These are phyloP conservation scores for Stellera chamaejasme DNA, from an alignment of 345 rosid species.

Conservation along the genomic window DNA sequence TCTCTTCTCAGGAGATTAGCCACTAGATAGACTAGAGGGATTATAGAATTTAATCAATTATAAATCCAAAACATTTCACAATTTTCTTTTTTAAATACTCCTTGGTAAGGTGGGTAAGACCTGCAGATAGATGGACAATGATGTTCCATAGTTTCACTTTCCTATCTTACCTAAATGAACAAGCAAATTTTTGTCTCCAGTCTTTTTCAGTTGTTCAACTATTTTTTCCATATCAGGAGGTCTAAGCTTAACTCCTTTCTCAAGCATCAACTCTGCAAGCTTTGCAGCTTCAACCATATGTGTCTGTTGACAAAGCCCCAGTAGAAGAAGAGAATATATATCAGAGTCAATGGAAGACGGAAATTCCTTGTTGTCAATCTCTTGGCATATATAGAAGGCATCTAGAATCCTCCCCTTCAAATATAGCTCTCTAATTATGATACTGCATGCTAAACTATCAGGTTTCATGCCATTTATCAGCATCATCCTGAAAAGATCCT, in stretches of 20 bases:
- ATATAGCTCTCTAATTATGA: slow-evolving; percentile 60
- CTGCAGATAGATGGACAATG: no score
- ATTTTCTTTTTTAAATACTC: no score
- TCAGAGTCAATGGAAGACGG: slow-evolving; percentile 51
- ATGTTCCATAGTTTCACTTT: slow-evolving; percentile 6
- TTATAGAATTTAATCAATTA: no score
- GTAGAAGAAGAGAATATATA: slow-evolving; percentile 43
- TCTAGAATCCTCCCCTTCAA: slow-evolving; percentile 38
- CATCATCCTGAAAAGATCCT: slow-evolving; percentile 42
- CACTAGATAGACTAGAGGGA: no score
- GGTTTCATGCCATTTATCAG: slow-evolving; percentile 44
- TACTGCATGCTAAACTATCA: slow-evolving; percentile 59
- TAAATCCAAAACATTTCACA: no score
- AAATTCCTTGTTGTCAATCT: slow-evolving; percentile 42
- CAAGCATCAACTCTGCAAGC: slow-evolving; percentile 46
- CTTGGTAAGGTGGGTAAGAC: no score
- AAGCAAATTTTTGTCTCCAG: slow-evolving; percentile 36
- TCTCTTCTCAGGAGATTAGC: no score
- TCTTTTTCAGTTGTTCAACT: slow-evolving; percentile 27
- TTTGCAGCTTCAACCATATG: slow-evolving; percentile 49
- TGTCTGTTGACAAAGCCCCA: slow-evolving; percentile 37
- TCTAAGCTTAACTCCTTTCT: slow-evolving; percentile 33
- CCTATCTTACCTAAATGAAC: slow-evolving; percentile 18
- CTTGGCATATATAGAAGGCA: slow-evolving; percentile 39
- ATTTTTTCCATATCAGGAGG: slow-evolving; percentile 30